These are phyloP conservation scores for Umbelopsis vinacea DNA, from an alignment of 192 early-diverging fungal species.

Conservation along the genomic window DNA sequence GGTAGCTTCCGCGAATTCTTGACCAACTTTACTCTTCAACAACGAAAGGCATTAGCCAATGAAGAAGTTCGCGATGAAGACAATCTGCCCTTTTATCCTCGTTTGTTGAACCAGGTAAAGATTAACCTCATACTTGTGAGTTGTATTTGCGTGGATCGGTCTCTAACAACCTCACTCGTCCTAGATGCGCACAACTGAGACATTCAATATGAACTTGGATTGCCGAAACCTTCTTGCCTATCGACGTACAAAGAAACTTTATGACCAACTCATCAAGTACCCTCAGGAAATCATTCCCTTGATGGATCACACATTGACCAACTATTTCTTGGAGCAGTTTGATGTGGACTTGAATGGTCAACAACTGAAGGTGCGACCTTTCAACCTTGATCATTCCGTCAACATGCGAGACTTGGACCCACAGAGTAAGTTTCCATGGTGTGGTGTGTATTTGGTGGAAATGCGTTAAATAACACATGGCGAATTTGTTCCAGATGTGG, in stretches of 20 bases:
- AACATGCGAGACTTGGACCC: conserved; percentile 97
- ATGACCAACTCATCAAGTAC: conserved; percentile 87
- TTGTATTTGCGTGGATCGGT: no score
- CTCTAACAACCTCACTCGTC: background rate
- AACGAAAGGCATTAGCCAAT: conserved; percentile 50
- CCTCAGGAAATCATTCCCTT: conserved; percentile 96
- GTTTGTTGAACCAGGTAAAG: conserved; percentile 61
- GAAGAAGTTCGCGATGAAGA: conserved; percentile 47
- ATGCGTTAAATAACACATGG: background rate
- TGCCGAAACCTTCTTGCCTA: conserved; percentile 81
- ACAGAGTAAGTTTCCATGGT: conserved; percentile 46
- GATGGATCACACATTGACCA: conserved; percentile 86
- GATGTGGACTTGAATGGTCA: conserved; percentile 63
- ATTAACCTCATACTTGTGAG: no score
- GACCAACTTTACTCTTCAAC: conserved; percentile 64
- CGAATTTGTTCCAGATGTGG: conserved; percentile 71
- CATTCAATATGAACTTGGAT: conserved; percentile 86
- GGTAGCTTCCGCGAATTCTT: conserved; percentile 81
- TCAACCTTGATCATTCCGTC: conserved; percentile 73
- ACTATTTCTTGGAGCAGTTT: conserved; percentile 71
- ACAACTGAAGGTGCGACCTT: conserved; percentile 81
- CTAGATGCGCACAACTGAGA: conserved; percentile 71
- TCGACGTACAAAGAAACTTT: conserved; percentile 67
- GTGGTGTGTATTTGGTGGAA: no score
- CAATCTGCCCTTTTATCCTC: conserved; percentile 76